Evolutionary conservation across 257 asterid species (phyloP), one percentile per base, ranked within the genome.

Genomic region (Solanum bulbocastanum): DNA sequence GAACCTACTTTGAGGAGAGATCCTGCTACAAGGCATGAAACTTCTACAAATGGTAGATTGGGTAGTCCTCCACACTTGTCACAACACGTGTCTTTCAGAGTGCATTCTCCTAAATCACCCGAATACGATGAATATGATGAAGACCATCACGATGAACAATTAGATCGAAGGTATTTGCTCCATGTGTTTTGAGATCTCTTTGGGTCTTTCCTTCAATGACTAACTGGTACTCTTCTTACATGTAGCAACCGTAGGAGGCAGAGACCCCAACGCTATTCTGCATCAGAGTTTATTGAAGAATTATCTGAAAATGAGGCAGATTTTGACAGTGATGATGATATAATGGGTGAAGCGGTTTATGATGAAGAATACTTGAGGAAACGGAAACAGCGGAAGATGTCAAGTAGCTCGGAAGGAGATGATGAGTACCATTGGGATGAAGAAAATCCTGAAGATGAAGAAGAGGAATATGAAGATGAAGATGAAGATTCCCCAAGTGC

Each of bases 391-490:
- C 93, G 90, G 92, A 95, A 93, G 89, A 90, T 87, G 32, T 93
- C 96, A n/a, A 96, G 98, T 90, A 94, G 98, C 93, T 96, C 98
- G 6, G 99, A 97, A 89, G 98, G 97, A 35, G 98, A 95, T 82
- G 99, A 96, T 44, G 99, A 97, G 88, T 97, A 95, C 87, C 90
- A 90, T 20, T 90, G 92, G 91, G 97, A 96, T 73, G 98, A 95
- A 60, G 98, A 97, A 88, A 91, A 92, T 87, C 93, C 84, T 4
- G 98, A 95, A 83, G 98, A 96, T 30, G 99, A 96, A 62, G 98
- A 96, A 20, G 98, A 96, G 13, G 99, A 95, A 15, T 97, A 93
- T 13, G 94, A 93, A 15, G 95, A 93, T 13, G 94, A 93, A 15
- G 95, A 93, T 36, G 91, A 89, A 42, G 94, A 92, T 84, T 90